Conservation (phyloP, 2,329 filamentous ascomycete species). For the Colletotrichum sp. region DNA sequence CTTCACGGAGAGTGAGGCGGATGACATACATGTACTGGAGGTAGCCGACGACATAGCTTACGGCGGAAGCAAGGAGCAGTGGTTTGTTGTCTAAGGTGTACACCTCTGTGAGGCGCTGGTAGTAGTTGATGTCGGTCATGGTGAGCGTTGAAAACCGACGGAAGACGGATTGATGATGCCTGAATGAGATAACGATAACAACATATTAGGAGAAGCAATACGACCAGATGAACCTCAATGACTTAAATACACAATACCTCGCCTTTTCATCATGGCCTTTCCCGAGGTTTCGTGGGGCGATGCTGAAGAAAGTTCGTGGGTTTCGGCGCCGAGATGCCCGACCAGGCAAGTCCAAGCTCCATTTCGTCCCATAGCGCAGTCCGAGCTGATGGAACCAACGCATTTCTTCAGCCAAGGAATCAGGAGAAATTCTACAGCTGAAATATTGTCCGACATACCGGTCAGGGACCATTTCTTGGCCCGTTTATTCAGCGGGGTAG, state of each 20-base stretch:
- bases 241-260: not conserved
- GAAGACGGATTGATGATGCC: not conserved
- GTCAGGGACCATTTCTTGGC: not conserved
- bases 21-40: conserved; percentile 20
- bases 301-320: not conserved
- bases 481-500: fast-evolving
- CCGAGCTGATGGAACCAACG: not conserved
- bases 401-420: not conserved
- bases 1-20: conserved; percentile 11
- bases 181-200: not conserved
- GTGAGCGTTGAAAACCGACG: not conserved
- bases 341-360: not conserved
- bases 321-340: conserved; percentile 4
- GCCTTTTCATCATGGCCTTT: not conserved
- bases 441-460: not conserved
- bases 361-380: not conserved
- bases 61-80: not conserved
- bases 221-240: not conserved
- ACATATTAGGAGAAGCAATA: not conserved
- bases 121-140: not conserved
- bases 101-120: not conserved
- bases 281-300: not conserved
- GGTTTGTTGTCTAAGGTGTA: conserved; percentile 1
- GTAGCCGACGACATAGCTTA: conserved; percentile 8
- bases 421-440: not conserved